A percentile compares a stretch with the other conserved stretches of the same genome.
Conservation (phyloP, 2,329 filamentous ascomycete species). For the Fusarium subtropicale region DNA sequence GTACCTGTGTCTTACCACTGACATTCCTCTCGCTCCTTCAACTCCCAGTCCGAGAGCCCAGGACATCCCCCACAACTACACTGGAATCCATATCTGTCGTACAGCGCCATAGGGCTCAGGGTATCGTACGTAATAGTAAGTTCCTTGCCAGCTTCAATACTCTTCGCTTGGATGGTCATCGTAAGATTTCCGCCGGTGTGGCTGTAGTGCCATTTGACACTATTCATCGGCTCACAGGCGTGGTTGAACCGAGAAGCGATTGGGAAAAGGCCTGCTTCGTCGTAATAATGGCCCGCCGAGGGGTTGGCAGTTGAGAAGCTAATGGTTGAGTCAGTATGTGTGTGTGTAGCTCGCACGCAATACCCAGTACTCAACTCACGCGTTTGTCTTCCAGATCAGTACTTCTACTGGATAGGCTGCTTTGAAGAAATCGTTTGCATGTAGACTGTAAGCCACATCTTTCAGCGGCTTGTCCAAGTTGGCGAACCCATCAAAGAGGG, state of each 20-base stretch:
- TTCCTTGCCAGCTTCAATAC: conserved; percentile 59
- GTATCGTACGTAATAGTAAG: conserved; percentile 63
- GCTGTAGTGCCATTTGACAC: conserved; percentile 60
- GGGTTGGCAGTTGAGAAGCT: conserved; percentile 45
- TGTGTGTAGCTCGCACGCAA: not conserved
- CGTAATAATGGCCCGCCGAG: conserved; percentile 19
- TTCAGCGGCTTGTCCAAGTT: conserved; percentile 49
- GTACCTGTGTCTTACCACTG: conserved; percentile 3
- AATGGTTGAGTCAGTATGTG: not conserved
- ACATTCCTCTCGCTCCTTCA: not conserved
- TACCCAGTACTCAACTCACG: conserved; percentile 51
- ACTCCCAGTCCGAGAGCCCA: conserved; percentile 38
- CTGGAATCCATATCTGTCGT: conserved; percentile 62
- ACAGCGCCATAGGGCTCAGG: conserved; percentile 52
- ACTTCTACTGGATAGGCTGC: conserved; percentile 38
- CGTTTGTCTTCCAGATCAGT: conserved; percentile 58
- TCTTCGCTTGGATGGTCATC: conserved; percentile 53
- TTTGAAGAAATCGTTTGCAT: conserved; percentile 52
- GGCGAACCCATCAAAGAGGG: conserved; percentile 53
- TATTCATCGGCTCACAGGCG: conserved; percentile 59
- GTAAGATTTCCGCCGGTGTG: conserved; percentile 51
- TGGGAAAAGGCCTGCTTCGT: conserved; percentile 58
- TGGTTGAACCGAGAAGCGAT: conserved; percentile 70
- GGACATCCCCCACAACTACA: conserved; percentile 63
- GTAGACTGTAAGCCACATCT: conserved; percentile 54